Percentiles rank a stretch among this genome's conserved stretches.
phyloP scores from a whole-genome alignment of 768 basidiomycete genomes.

The Hortiboletus campestris region DNA sequence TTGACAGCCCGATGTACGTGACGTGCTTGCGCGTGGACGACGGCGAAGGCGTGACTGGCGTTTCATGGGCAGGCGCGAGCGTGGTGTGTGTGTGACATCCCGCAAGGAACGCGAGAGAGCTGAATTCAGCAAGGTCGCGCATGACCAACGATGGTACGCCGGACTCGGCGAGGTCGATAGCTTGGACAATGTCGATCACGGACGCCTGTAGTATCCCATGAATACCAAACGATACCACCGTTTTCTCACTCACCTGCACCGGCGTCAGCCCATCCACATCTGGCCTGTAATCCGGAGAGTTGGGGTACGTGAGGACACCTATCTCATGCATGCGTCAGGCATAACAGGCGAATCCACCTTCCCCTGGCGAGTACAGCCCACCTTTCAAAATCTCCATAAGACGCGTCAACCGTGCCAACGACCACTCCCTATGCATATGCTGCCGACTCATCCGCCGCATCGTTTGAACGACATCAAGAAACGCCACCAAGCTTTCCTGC shows the following conservation, averaged over 20 bases:
- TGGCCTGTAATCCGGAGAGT: slow-evolving; percentile 82
- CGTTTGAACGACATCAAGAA: slow-evolving; percentile 68
- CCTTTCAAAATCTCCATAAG: slow-evolving; percentile 82
- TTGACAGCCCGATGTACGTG: slow-evolving; percentile 88
- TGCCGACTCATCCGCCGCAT: slow-evolving; percentile 50
- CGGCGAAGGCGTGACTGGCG: slow-evolving; percentile 8
- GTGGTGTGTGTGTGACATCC: slow-evolving; percentile 56
- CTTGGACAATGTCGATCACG: slow-evolving; percentile 67
- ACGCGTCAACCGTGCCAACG: slow-evolving; percentile 56
- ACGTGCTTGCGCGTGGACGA: slow-evolving; percentile 55
- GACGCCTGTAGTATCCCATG: slow-evolving; percentile 46
- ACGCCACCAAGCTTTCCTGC: slow-evolving; percentile 84
- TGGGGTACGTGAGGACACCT: slow-evolving; percentile 78
- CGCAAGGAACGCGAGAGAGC: slow-evolving; percentile 83
- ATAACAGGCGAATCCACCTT: not conserved
- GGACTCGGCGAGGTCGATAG: slow-evolving; percentile 60
- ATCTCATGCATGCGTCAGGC: not conserved
- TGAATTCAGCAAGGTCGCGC: slow-evolving; percentile 80
- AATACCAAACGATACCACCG: not conserved
- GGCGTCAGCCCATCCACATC: slow-evolving; percentile 83
- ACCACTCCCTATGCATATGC: slow-evolving; percentile 58
- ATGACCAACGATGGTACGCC: slow-evolving; percentile 75
- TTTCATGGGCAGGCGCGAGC: slow-evolving; percentile 2
- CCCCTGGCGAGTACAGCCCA: slow-evolving; percentile 17
- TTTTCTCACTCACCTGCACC: slow-evolving; percentile 56